Percentiles rank a stretch among this genome's conserved stretches.
phyloP scores from a whole-genome alignment of 805 yeast species.

The Starmerella potacharoeniae region DNA sequence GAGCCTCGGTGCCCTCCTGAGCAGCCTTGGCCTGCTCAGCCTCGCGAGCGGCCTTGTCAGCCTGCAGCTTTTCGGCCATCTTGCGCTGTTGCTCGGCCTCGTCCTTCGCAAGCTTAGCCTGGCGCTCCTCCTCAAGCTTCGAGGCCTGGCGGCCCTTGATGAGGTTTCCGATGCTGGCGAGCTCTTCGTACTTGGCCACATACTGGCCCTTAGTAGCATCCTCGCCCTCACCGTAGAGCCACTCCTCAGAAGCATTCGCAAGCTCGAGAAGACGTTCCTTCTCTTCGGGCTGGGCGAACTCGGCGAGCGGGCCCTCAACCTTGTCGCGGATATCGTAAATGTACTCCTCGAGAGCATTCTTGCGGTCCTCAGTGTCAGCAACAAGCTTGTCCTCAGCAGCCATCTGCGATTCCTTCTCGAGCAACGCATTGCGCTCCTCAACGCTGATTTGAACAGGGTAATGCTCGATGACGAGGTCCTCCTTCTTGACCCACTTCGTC shows the following conservation, averaged over 20 bases:
- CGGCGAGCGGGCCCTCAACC: slow-evolving; percentile 80
- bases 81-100: slow-evolving; percentile 78
- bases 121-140: slow-evolving; percentile 90
- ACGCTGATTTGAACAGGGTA: slow-evolving; percentile 47
- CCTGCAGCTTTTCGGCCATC: slow-evolving; percentile 74
- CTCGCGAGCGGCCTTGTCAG: slow-evolving; percentile 52
- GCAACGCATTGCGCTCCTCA: slow-evolving; percentile 47
- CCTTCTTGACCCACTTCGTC: slow-evolving; percentile 88
- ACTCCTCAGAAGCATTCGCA: slow-evolving; percentile 83
- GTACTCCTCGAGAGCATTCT: slow-evolving; percentile 97
- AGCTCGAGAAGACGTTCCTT: slow-evolving; percentile 62
- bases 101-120: slow-evolving; percentile 72
- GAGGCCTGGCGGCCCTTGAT: slow-evolving; percentile 91
- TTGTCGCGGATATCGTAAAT: slow-evolving; percentile 95
- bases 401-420: slow-evolving; percentile 79
- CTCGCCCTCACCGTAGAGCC: slow-evolving; percentile 96
- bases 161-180: slow-evolving; percentile 86
- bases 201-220: slow-evolving; percentile 94
- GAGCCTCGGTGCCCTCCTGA: slow-evolving; percentile 24
- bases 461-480: slow-evolving; percentile 53
- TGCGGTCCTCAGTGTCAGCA: slow-evolving; percentile 96
- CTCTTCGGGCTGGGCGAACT: slow-evolving; percentile 84
- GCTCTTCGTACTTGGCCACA: slow-evolving; percentile 95
- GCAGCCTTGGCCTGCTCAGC: slow-evolving; percentile 29
- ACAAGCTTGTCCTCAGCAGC: slow-evolving; percentile 87